Conservation (phyloP, 2,329 filamentous ascomycete species). For the Zymoseptoria brevis region DNA sequence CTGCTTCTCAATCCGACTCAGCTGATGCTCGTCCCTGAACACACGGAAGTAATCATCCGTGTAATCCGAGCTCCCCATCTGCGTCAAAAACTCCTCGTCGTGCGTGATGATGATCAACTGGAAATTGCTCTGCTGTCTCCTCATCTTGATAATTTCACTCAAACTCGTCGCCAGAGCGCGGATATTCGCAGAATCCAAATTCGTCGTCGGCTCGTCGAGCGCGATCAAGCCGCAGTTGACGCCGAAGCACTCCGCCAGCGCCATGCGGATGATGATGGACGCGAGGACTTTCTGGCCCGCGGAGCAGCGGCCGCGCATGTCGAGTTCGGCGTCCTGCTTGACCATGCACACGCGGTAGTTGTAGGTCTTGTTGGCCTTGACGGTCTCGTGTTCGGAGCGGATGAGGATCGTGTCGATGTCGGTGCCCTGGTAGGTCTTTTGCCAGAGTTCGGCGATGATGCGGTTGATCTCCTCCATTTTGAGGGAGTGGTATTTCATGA, state of each 20-base stretch:
- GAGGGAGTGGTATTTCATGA: conserved; percentile 90
- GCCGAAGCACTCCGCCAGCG: conserved; percentile 92
- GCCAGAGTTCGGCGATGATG: conserved; percentile 95
- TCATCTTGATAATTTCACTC: conserved; percentile 75
- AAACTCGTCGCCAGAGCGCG: conserved; percentile 75
- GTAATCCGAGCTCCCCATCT: conserved; percentile 92
- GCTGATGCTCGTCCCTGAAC: conserved; percentile 72
- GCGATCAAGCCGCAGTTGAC: conserved; percentile 93
- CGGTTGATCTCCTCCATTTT: conserved; percentile 99
- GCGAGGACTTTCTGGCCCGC: conserved; percentile 95
- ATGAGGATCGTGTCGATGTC: conserved; percentile 97
- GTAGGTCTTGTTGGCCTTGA: conserved; percentile 70
- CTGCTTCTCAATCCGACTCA: conserved; percentile 70
- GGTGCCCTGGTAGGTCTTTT: conserved; percentile 89
- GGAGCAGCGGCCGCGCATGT: conserved; percentile 96
- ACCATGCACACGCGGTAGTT: conserved; percentile 98
- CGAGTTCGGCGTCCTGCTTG: conserved; percentile 95
- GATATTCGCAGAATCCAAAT: conserved; percentile 93
- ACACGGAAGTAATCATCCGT: conserved; percentile 88
- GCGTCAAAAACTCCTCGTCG: conserved; percentile 87
- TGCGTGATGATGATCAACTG: conserved; percentile 98
- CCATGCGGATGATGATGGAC: conserved; percentile 93
- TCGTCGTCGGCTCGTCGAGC: conserved; percentile 94
- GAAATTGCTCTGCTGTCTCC: conserved; percentile 84
- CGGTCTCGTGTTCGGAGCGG: conserved; percentile 66